Evolutionary conservation across 2,329 filamentous ascomycete genomes (phyloP).

Genomic region (Rachicladosporium sp.): DNA sequence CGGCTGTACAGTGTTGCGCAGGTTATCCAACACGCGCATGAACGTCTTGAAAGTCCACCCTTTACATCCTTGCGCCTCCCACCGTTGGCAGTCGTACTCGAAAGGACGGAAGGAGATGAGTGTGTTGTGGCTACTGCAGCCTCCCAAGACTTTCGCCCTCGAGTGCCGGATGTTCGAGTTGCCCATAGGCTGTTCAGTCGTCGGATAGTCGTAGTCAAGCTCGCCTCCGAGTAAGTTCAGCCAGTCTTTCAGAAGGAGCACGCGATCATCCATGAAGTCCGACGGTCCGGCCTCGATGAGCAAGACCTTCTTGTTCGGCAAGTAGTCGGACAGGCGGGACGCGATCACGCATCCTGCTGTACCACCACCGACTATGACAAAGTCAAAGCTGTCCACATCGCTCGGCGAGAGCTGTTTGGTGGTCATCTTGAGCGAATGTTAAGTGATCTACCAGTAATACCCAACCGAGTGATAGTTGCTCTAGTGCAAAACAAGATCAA

Average conservation of each 20-base stretch:
- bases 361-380: constrained; percentile 73
- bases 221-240: constrained; percentile 71
- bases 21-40: constrained; percentile 67
- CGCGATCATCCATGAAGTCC: constrained; percentile 78
- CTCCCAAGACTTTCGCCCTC: constrained; percentile 80
- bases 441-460: background rate
- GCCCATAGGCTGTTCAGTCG: constrained; percentile 78
- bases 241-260: constrained; percentile 80
- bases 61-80: constrained; percentile 68
- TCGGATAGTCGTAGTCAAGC: constrained; percentile 83
- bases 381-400: constrained; percentile 62
- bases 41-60: constrained; percentile 83
- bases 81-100: constrained; percentile 74
- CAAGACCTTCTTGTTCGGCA: constrained; percentile 69
- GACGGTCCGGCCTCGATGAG: constrained; percentile 82
- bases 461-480: too few species aligned
- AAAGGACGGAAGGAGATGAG: constrained; percentile 88
- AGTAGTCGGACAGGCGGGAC: constrained; percentile 65
- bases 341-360: constrained; percentile 80
- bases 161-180: constrained; percentile 90
- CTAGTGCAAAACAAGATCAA: too few species aligned
- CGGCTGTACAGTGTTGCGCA: constrained; percentile 82
- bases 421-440: constrained; percentile 40
- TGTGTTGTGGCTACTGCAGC: constrained; percentile 89
- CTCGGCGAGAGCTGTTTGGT: constrained; percentile 54